These are phyloP conservation scores for Zelonia costaricensis DNA, from an alignment of 208 protist species.

Conservation along the genomic window DNA sequence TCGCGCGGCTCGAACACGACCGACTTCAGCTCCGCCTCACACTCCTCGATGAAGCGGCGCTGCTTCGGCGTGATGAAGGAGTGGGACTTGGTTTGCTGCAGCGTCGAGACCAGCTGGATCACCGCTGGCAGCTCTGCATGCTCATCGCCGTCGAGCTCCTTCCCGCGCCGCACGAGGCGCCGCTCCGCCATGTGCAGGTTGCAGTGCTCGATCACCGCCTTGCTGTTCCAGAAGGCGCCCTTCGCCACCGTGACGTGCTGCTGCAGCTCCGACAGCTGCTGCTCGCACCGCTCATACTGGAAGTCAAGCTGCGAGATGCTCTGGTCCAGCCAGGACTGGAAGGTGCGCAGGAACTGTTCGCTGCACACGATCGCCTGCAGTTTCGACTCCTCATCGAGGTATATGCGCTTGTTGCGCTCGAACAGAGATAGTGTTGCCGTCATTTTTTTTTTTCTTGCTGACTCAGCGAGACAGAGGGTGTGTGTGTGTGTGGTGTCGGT, in stretches of 20 bases:
- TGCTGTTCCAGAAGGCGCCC: conserved; percentile 84
- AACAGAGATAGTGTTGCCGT: conserved; percentile 61
- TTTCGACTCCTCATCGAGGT: conserved; percentile 84
- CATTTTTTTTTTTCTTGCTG: conserved; percentile 31
- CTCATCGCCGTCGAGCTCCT: conserved; percentile 23
- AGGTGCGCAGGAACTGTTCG: conserved; percentile 61
- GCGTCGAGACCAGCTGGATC: conserved; percentile 70
- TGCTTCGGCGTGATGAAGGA: conserved; percentile 87
- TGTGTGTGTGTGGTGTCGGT: conserved; percentile 10
- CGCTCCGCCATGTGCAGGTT: conserved; percentile 83
- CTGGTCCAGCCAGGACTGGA: conserved; percentile 78
- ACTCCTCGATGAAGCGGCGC: conserved; percentile 79
- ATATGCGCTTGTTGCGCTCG: conserved; percentile 85
- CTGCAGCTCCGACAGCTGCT: conserved; percentile 85
- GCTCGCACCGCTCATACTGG: conserved; percentile 84
- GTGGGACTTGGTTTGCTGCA: conserved; percentile 79
- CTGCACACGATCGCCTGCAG: conserved; percentile 66
- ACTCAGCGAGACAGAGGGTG: not conserved
- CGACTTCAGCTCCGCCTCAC: conserved; percentile 65
- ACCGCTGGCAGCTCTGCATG: conserved; percentile 70
- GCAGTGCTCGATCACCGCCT: conserved; percentile 89
- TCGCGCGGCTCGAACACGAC: conserved; percentile 83
- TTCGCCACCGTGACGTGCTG: conserved; percentile 64
- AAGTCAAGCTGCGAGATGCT: conserved; percentile 81
- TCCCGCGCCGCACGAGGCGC: conserved; percentile 39